Percentiles rank a stretch among this genome's conserved stretches.
phyloP scores from a whole-genome alignment of 352 stramenopile genomes.

The Globisporangium recalcitrans region DNA sequence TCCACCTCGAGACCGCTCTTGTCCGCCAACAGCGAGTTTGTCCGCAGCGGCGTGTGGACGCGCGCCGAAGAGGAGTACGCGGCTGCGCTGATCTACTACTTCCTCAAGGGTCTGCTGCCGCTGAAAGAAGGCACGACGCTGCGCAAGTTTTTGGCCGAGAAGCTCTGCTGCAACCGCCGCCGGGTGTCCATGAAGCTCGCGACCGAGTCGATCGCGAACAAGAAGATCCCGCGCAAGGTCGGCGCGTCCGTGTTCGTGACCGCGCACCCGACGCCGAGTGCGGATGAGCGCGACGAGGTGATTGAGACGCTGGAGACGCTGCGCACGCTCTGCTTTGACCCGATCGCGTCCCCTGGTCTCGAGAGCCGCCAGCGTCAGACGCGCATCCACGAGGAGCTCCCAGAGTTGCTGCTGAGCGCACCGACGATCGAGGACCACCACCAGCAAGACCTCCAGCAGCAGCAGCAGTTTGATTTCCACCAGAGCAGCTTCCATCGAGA shows the following conservation, averaged over 20 bases:
- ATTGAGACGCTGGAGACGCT: constrained; percentile 29
- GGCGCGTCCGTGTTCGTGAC: constrained; percentile 59
- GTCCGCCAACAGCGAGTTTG: constrained; percentile 19
- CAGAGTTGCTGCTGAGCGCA: constrained; percentile 5
- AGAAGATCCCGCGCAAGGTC: constrained; percentile 61
- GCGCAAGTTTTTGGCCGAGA: constrained; percentile 62
- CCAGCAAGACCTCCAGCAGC: neutral
- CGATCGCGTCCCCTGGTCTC: neutral
- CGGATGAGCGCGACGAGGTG: constrained; percentile 30
- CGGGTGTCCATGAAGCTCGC: constrained; percentile 71
- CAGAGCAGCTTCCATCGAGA: neutral
- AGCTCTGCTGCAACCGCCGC: constrained; percentile 56
- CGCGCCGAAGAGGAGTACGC: constrained; percentile 61
- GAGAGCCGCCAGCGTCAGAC: constrained; percentile 8
- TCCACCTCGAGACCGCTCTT: neutral
- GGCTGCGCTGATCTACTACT: constrained; percentile 56
- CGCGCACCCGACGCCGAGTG: constrained; percentile 28
- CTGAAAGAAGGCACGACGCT: constrained; percentile 55
- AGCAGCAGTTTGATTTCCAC: neutral
- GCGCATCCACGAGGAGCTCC: constrained; percentile 9
- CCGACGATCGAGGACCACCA: constrained; percentile 1
- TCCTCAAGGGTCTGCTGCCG: constrained; percentile 46
- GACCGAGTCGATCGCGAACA: constrained; percentile 51
- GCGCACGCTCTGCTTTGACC: constrained; percentile 32
- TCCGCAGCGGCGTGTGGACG: constrained; percentile 62